phyloP scores from a whole-genome alignment of 768 basidiomycete genomes.

The Boletus eberwhitei region DNA sequence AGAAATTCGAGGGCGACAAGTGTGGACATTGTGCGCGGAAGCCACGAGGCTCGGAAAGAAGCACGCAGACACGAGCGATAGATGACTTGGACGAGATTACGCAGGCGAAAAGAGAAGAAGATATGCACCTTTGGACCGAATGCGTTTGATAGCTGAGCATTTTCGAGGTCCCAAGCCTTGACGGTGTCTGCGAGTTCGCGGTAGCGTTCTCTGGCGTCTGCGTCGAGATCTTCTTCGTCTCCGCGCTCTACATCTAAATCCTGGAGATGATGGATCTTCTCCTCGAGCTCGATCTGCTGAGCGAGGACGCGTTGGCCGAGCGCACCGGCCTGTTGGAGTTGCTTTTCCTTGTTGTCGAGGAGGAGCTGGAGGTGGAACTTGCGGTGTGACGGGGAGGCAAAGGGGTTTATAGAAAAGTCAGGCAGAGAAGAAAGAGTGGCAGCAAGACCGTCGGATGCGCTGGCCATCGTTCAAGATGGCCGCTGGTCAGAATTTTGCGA shows the following conservation, averaged over 20 bases:
- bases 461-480: constrained; percentile 37
- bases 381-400: constrained; percentile 56
- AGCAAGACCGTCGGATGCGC: constrained; percentile 37
- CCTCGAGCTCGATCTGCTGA: constrained; percentile 92
- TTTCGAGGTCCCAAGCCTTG: constrained; percentile 75
- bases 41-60: constrained; percentile 17
- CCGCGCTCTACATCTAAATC: constrained; percentile 62
- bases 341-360: constrained; percentile 87
- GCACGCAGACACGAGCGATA: constrained; percentile 7
- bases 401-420: constrained; percentile 39
- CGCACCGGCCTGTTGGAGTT: constrained; percentile 86
- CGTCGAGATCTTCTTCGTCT: constrained; percentile 61
- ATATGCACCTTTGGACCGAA: constrained; percentile 62
- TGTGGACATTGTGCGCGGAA: constrained; percentile 4
- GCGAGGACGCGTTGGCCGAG: constrained; percentile 91
- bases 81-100: neutral
- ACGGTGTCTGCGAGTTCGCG: constrained; percentile 75
- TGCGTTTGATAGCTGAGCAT: constrained; percentile 66
- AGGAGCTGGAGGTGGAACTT: constrained; percentile 63
- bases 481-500: constrained; percentile 10
- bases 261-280: constrained; percentile 78
- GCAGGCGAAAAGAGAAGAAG: neutral
- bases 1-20: neutral
- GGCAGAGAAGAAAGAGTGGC: constrained; percentile 35
- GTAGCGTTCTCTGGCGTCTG: constrained; percentile 68